Evolutionary conservation across 805 yeast species (phyloP).

Genomic region (Wickerhamomyces bovis): DNA sequence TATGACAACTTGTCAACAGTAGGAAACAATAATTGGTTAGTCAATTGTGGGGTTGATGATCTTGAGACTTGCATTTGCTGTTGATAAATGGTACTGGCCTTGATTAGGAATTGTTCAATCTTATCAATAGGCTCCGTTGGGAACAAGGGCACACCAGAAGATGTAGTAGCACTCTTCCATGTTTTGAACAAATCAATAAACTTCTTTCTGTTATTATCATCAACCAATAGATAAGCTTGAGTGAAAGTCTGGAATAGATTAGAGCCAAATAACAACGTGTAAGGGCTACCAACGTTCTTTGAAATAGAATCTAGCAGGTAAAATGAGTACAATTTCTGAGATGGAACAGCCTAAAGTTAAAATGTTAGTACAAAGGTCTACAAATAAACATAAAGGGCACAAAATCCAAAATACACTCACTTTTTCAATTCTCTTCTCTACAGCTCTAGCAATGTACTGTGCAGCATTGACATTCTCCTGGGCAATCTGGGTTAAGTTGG

Average conservation of each 20-base stretch:
- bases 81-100: conserved; percentile 45
- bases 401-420: conserved; percentile 27
- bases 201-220: conserved; percentile 67
- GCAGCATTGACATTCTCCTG: conserved; percentile 78
- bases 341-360: conserved; percentile 52
- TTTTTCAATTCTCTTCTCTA: conserved; percentile 66
- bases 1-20: conserved; percentile 30
- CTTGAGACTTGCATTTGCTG: conserved; percentile 7
- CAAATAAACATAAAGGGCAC: too few species aligned
- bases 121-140: conserved; percentile 60
- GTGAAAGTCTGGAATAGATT: conserved; percentile 66
- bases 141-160: conserved; percentile 65
- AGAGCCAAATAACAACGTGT: conserved; percentile 69
- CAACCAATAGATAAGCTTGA: conserved; percentile 71
- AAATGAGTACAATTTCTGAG: conserved; percentile 76
- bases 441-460: conserved; percentile 66
- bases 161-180: conserved; percentile 70
- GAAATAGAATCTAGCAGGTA: conserved; percentile 88
- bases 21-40: conserved; percentile 21
- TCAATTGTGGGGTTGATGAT: neutral
- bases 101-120: conserved; percentile 68
- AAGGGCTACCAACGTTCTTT: conserved; percentile 87
- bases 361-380: neutral
- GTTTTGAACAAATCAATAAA: conserved; percentile 76
- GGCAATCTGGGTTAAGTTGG: conserved; percentile 78